These are phyloP conservation scores for Plasmodium coatneyi DNA, from an alignment of 169 alveolate genomes.

Conservation along the genomic window DNA sequence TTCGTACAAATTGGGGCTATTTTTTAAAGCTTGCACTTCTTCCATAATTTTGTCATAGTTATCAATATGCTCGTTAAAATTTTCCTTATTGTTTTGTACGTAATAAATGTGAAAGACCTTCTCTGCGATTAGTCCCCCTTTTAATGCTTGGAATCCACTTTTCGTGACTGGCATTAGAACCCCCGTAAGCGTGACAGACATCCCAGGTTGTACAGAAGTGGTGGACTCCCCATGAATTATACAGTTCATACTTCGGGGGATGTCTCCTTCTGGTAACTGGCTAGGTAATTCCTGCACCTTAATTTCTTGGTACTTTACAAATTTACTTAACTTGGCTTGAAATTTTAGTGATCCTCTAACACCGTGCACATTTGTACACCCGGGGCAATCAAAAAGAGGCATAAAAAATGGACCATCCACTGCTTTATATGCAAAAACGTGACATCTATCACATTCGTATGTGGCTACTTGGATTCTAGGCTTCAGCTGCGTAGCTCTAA, in stretches of 20 bases:
- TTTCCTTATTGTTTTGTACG: constrained; percentile 88
- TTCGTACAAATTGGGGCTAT: constrained; percentile 89
- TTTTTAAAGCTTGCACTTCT: constrained; percentile 80
- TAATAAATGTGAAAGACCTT: constrained; percentile 89
- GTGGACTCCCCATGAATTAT: constrained; percentile 89
- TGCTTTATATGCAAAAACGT: constrained; percentile 87
- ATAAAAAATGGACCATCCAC: constrained; percentile 88
- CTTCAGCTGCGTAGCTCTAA: constrained; percentile 93
- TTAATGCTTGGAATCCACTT: constrained; percentile 83
- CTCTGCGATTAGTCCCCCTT: constrained; percentile 83
- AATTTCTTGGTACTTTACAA: constrained; percentile 93
- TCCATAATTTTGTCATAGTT: constrained; percentile 77
- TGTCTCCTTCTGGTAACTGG: constrained; percentile 95
- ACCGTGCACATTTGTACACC: constrained; percentile 88
- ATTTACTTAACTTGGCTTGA: constrained; percentile 90
- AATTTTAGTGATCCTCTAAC: constrained; percentile 89
- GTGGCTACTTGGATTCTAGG: constrained; percentile 95
- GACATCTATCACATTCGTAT: constrained; percentile 96
- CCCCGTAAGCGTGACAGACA: constrained; percentile 89
- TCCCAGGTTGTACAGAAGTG: constrained; percentile 80
- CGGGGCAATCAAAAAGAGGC: constrained; percentile 94
- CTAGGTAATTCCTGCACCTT: constrained; percentile 95
- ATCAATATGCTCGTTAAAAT: constrained; percentile 73
- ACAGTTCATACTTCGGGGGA: constrained; percentile 93
- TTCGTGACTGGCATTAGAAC: constrained; percentile 90